Percentiles rank a stretch among this genome's conserved stretches.
Evolutionary conservation across 257 asterid genomes (phyloP).

Genomic region (Forsythia suspensa): DNA sequence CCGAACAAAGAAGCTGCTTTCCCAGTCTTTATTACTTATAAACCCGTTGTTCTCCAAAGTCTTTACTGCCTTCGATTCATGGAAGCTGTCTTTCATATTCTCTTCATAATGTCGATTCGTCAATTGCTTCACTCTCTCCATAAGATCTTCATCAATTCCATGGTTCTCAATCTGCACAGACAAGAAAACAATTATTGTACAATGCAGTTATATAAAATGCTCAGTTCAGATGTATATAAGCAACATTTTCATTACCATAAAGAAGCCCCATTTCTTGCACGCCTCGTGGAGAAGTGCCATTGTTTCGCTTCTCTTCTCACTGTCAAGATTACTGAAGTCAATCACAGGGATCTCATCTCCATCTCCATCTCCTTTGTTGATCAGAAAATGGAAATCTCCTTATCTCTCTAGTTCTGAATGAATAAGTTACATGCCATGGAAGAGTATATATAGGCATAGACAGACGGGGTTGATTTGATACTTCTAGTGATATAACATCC

Average conservation of each 20-base stretch:
- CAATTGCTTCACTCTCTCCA: constrained; percentile 63
- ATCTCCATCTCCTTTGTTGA: constrained; percentile 30
- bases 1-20: constrained; percentile 64
- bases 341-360: constrained; percentile 92
- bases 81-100: constrained; percentile 54
- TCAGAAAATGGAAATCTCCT: neutral
- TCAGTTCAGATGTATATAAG: neutral
- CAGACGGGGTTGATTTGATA: neutral
- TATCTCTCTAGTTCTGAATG: constrained; percentile 17
- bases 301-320: constrained; percentile 54
- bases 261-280: constrained; percentile 87
- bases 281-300: constrained; percentile 82
- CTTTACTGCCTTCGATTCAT: constrained; percentile 48
- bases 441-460: constrained; percentile 50
- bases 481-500: neutral
- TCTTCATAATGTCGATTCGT: constrained; percentile 63
- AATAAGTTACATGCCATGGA: constrained; percentile 18
- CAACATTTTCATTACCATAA: constrained; percentile 53
- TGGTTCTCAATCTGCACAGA: constrained; percentile 81
- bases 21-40: constrained; percentile 64
- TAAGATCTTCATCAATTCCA: constrained; percentile 49
- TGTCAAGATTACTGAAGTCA: constrained; percentile 49
- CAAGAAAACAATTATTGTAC: neutral
- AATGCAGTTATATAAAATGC: neutral
- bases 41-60: constrained; percentile 39